Base-by-base conservation (phyloP, 352 stramenopile genomes). In the Phytophthora meadii region DNA sequence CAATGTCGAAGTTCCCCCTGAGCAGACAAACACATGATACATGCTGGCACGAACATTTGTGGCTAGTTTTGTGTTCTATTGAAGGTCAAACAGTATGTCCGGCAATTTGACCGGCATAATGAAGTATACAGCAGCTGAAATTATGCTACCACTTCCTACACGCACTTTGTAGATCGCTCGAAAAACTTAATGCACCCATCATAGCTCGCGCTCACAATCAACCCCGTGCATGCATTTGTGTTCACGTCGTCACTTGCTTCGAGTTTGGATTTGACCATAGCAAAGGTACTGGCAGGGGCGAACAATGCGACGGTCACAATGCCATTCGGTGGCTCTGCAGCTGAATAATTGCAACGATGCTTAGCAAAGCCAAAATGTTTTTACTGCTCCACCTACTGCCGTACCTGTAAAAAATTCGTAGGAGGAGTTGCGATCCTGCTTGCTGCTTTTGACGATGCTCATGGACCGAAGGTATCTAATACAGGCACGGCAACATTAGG, bases 161-260 rank as follows among this genome's bases (percentile, higher is more conserved):
- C 55, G 53, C 46, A 61, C 66, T 84, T 88, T 12, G 51, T 54
- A 32, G 77, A 73, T 28, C 80, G 66, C 49, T 89, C 82, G 56
- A 91, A 89, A 64, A 89, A 89, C 67, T 91, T 91, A 58, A 94
- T 94, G 74, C 82, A 91, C 30, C 86, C 86, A 59, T 94, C 82
- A 58, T 94, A 94, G 64, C 79, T 94, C n/a, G 86, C 86, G 5
- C 82, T 89, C 32, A 93, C 86, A 54, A 94, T 89, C 36, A 92
- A 65, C 22, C 86, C 84, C 17, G 83, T 93, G 72, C 86, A 94
- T 15, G 84, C 77, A 54, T 92, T 89, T 15, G 77, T 74, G 28
- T 87, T 77, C 40, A 77, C 79, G 45, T 91, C 80, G 41, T 87
- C 81, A 46, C 63, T 73, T 22, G 72, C 74, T n/a, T 87, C 72